Conservation (phyloP, 2,329 filamentous ascomycete genomes). For the Monosporascus sp. region DNA sequence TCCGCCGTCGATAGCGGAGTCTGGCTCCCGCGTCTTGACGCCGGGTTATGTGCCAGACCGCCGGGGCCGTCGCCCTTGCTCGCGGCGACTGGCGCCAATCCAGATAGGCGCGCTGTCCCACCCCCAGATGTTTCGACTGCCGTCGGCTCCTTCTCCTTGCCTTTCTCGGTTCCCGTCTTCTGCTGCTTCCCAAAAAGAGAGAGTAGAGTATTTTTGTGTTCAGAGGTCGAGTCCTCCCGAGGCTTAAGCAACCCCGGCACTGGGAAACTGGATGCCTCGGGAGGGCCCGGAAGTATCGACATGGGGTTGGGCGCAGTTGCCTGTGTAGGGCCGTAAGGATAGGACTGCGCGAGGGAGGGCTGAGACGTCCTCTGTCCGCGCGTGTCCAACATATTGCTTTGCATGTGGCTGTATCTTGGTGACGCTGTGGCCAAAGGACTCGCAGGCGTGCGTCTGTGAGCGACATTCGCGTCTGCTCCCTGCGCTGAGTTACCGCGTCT, state of each 20-base stretch:
- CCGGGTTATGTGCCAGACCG: constrained; percentile 2
- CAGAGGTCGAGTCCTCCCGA: constrained; percentile 31
- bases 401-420: constrained; percentile 13
- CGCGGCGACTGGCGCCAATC: constrained; percentile 40
- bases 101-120: constrained; percentile 26
- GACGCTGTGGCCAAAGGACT: constrained; percentile 13
- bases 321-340: constrained; percentile 16
- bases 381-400: constrained; percentile 12
- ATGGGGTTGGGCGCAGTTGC: constrained; percentile 17
- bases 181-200: constrained; percentile 57
- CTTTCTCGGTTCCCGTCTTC: constrained; percentile 19
- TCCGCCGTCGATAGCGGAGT: constrained; percentile 62
- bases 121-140: constrained; percentile 16
- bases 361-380: constrained; percentile 11
- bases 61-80: constrained; percentile 28
- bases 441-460: constrained; percentile 1
- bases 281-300: constrained; percentile 20
- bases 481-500: constrained; percentile 9
- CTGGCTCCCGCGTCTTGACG: constrained; percentile 40
- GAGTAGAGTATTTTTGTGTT: constrained; percentile 43
- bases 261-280: constrained; percentile 21
- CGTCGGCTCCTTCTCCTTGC: constrained; percentile 25
- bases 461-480: neutral
- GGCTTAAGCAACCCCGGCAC: constrained; percentile 23
- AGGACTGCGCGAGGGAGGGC: constrained; percentile 11